phyloP scores from a whole-genome alignment of 352 stramenopile genomes.

The Peronospora belbahrii region DNA sequence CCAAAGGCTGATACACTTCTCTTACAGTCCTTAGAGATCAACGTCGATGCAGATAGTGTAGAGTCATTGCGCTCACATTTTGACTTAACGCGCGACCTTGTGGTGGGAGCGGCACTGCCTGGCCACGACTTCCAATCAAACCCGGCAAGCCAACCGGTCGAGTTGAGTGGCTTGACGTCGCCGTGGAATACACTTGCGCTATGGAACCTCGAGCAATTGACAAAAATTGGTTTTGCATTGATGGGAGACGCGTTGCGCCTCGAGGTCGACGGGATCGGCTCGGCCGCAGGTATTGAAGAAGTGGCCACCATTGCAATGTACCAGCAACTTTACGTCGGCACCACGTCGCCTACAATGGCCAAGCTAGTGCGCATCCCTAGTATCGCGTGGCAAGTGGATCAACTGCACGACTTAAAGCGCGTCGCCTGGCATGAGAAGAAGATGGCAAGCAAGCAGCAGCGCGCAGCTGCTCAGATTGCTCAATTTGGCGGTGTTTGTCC shows the following conservation, averaged over 20 bases:
- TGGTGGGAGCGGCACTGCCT: conserved; percentile 86
- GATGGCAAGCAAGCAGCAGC: conserved; percentile 90
- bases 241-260: conserved; percentile 78
- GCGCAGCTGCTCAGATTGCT: conserved; percentile 69
- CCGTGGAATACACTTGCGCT: conserved; percentile 96
- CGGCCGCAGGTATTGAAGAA: conserved; percentile 85
- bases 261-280: conserved; percentile 29
- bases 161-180: conserved; percentile 83
- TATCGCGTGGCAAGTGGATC: conserved; percentile 77
- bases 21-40: conserved; percentile 89
- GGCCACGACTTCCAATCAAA: conserved; percentile 51
- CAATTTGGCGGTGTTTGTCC: conserved; percentile 39
- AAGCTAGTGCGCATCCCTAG: conserved; percentile 80
- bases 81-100: conserved; percentile 64
- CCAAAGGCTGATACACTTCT: conserved; percentile 51
- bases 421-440: conserved; percentile 90
- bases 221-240: conserved; percentile 86
- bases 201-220: conserved; percentile 88
- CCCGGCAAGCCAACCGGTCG: conserved; percentile 24
- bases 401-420: conserved; percentile 54
- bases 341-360: conserved; percentile 35
- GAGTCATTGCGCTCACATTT: conserved; percentile 55
- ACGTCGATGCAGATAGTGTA: conserved; percentile 47
- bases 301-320: conserved; percentile 88
- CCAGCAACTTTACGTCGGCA: conserved; percentile 72